Percentiles rank a stretch among this genome's conserved stretches.
Evolutionary conservation across 306 rosid genomes (phyloP).

Genomic region (Myrica gale): DNA sequence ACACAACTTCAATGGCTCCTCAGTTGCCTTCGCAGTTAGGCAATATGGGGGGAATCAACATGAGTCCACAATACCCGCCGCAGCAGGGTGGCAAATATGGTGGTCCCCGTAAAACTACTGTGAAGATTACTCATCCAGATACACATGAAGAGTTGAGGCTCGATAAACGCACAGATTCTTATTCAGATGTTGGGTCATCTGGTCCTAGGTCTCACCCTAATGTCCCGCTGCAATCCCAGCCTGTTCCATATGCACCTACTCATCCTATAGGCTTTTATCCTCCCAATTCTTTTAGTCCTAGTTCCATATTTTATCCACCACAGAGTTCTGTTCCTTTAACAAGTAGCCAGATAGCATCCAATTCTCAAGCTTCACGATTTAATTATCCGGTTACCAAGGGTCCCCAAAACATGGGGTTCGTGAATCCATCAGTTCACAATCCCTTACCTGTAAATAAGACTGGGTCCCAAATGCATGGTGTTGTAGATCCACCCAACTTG

Average conservation of each 20-base stretch:
- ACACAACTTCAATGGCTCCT: slow-evolving; percentile 60
- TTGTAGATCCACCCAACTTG: slow-evolving; percentile 39
- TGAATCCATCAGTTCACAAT: slow-evolving; percentile 44
- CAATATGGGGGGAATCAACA: slow-evolving; percentile 69
- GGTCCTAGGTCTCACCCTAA: slow-evolving; percentile 58
- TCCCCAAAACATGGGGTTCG: slow-evolving; percentile 44
- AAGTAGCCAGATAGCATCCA: slow-evolving; percentile 55
- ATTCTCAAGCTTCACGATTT: slow-evolving; percentile 62
- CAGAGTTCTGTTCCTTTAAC: slow-evolving; percentile 61
- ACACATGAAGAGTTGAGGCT: slow-evolving; percentile 86
- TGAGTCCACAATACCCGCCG: slow-evolving; percentile 57
- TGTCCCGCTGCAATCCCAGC: slow-evolving; percentile 62
- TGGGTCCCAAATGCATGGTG: slow-evolving; percentile 41
- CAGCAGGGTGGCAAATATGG: slow-evolving; percentile 78
- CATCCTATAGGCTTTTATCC: slow-evolving; percentile 51
- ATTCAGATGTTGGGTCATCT: slow-evolving; percentile 61
- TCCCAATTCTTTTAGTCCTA: slow-evolving; percentile 39
- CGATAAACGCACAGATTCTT: slow-evolving; percentile 64
- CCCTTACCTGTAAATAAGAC: slow-evolving; percentile 47
- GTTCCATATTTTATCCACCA: slow-evolving; percentile 41
- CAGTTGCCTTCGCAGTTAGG: slow-evolving; percentile 67
- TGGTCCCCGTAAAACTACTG: slow-evolving; percentile 65
- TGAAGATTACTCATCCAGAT: slow-evolving; percentile 93
- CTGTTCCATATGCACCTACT: slow-evolving; percentile 48
- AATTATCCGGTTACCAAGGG: slow-evolving; percentile 60